Evolutionary conservation across 2,329 filamentous ascomycete species (phyloP).

Genomic region (Hypomyces rosellus): DNA sequence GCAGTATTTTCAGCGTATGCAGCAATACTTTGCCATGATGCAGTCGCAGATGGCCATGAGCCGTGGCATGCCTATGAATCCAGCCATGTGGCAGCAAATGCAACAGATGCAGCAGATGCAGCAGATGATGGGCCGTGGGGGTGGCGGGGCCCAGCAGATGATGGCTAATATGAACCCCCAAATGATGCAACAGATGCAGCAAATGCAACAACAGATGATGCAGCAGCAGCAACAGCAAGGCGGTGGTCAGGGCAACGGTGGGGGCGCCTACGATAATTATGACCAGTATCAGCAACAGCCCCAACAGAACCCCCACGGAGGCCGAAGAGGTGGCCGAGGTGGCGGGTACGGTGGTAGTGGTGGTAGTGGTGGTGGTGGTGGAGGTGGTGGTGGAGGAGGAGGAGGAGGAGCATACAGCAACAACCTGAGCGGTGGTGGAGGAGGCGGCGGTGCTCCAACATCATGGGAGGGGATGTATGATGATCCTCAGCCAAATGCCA

Average conservation of each 20-base stretch:
- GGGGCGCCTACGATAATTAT: conserved; percentile 25
- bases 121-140: conserved; percentile 44
- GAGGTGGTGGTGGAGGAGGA: conserved; percentile 42
- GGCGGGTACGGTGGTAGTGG: conserved; percentile 24
- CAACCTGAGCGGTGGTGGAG: conserved; percentile 29
- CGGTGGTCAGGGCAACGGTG: conserved; percentile 20
- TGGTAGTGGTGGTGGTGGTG: conserved; percentile 30
- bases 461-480: conserved; percentile 99
- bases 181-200: conserved; percentile 56
- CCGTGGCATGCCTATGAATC: conserved; percentile 65
- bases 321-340: conserved; percentile 16
- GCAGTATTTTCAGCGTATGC: conserved; percentile 97
- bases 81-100: conserved; percentile 70
- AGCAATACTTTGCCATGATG: conserved; percentile 94
- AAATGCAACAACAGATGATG: conserved; percentile 37
- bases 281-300: conserved; percentile 43
- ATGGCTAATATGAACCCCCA: conserved; percentile 40
- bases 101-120: conserved; percentile 70
- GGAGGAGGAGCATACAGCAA: conserved; percentile 20
- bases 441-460: conserved; percentile 59
- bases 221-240: conserved; percentile 30
- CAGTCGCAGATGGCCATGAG: conserved; percentile 88
- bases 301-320: conserved; percentile 25
- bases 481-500: conserved; percentile 74
- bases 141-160: conserved; percentile 32